Base-by-base conservation (phyloP, 768 basidiomycete genomes). In the Exidia glandulosa region DNA sequence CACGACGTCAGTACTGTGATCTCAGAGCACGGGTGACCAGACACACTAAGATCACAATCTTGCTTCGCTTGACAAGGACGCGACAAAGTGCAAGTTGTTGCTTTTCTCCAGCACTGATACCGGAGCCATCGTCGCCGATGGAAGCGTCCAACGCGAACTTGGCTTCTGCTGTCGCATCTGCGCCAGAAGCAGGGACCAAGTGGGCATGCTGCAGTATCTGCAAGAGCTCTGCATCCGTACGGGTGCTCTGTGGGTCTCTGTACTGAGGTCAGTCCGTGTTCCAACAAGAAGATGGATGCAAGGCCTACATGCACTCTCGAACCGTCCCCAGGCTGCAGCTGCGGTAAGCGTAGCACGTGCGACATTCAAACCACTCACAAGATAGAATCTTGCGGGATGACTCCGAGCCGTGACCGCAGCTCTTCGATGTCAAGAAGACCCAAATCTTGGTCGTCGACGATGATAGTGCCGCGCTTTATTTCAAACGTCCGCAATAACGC, bases 121-220 rank as follows among this genome's bases (percentile, higher is more conserved):
- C 86, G 32, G 60, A 50, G 13, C 72, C 86, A 70, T 87, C 86
- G 63, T 85, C 81, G 6, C 80, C 78, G 5, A 88, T 82, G 2
- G 71, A 68, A 0, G 82, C 76, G 64, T 84, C 80, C 37, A 88
- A 71, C 61, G 81, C 81, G 71, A 87, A 87, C 67, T 90, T 90
- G n/a, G 80, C 76, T 63, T 83, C 79, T 7, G 77, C 75, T 36
- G 67, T 65, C 13, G 81, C 69, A 63, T 82, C 76, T 29, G 62
- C n/a, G 4, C 81, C 82, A 33, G 76, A 74, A 23, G 72, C 70
- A 1, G 82, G 82, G 13, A 87, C 75, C 16, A 88, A 74, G 72
- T 81, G 82, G 10, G 83, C 80, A 47, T 83, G 72, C 59, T 80
- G 81, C 3, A 88, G 77, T n/a, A 81, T 77, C 1, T 81, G 78